Base-by-base conservation (phyloP, 2,329 filamentous ascomycete genomes). In the Phyllosticta citrichinensis region DNA sequence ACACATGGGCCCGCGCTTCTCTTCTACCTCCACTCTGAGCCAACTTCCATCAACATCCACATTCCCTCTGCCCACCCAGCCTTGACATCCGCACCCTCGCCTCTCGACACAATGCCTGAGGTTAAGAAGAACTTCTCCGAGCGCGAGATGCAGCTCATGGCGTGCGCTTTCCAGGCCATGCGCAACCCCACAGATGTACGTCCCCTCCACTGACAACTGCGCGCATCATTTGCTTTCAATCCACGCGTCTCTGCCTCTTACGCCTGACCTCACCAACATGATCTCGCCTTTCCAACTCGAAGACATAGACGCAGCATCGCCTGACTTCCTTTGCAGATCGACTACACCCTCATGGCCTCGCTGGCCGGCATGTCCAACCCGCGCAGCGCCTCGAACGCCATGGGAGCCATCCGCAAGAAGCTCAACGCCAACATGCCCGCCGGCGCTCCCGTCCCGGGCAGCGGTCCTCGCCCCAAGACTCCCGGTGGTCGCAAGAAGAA, bases 341-440 rank as follows among this genome's bases (percentile, higher is more conserved):
- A 75, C 64, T 72, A 71, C 64, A 68, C 69, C 2, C 72, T 70
- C 64, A 70, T 75, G 19, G 73, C 73, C 8, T 53, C 4, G 3
- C 69, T 72, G 50, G 69, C 71, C 35, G 66, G 69, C 56, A 74
- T 75, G 72, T 62, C 66, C 64, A 74, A 75, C 62, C 67, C 68
- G 8, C 68, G 71, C 57, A 74, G 72, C 27, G 73, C 73, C 12
- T 62, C 67, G 63, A 75, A 75, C 56, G 71, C 72, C 33, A 74
- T 72, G 72, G 66, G 68, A 55, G 69, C 68, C 62, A 68, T 74
- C 65, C 70, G 67, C 63, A 60, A 50, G 64, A 74, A 74, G 66
- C 65, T 74, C 19, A 65, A 66, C 53, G 57, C 57, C 19, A 33
- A 52, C 53, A 25, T 52, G 30, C 50, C 50, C 12, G 30, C 56